Evolutionary conservation across 345 rosid species (phyloP).

Genomic region (Dipteronia sinensis): DNA sequence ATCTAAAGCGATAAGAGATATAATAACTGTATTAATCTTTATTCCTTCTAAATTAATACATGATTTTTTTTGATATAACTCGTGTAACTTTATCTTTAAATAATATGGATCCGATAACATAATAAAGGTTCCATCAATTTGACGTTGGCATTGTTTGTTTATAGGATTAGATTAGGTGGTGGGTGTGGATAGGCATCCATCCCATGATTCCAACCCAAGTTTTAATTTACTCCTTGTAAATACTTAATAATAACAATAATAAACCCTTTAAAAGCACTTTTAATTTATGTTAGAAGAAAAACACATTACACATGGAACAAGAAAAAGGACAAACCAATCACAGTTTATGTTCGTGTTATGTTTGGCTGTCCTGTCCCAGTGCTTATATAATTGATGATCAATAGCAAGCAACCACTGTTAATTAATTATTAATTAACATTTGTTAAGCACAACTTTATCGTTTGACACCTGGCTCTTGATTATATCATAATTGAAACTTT

Average conservation of each 20-base stretch:
- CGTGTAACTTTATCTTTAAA: no score
- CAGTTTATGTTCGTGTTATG: constrained; percentile 45
- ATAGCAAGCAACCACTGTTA: constrained; percentile 9
- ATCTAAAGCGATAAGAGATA: no score
- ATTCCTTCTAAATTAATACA: no score
- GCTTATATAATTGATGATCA: constrained; percentile 16
- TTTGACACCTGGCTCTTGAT: constrained; percentile 51
- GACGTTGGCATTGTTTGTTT: no score
- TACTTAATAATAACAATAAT: no score
- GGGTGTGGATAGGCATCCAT: constrained; percentile 46
- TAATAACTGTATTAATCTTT: no score
- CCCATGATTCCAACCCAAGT: neutral
- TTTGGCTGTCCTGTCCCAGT: constrained; percentile 42
- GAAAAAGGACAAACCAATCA: constrained; percentile 53
- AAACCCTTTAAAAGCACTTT: neutral
- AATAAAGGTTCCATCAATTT: no score
- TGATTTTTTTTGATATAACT: no score
- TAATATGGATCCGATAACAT: no score
- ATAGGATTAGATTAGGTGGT: constrained; percentile 12
- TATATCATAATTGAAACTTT: constrained; percentile 17
- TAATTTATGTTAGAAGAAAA: neutral
- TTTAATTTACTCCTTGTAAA: no score
- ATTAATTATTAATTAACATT: constrained; percentile 12
- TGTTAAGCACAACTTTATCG: constrained; percentile 45
- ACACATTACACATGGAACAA: constrained; percentile 11